Evolutionary conservation across 2,329 filamentous ascomycete genomes (phyloP).

Genomic region (Talaromyces atroroseus): DNA sequence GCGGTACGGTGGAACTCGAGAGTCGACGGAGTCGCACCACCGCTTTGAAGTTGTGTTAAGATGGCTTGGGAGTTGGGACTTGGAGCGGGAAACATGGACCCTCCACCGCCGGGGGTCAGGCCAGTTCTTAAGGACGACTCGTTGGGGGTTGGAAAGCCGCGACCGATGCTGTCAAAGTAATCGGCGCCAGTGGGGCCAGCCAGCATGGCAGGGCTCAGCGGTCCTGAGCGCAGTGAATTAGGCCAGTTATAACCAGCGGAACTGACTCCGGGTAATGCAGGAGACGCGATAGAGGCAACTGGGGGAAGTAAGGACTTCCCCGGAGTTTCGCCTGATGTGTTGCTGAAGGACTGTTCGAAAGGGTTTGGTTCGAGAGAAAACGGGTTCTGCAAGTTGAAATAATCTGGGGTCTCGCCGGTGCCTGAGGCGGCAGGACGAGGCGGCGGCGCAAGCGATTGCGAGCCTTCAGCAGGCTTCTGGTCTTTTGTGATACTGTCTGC

Average conservation of each 20-base stretch:
- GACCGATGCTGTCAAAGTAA: slow-evolving; percentile 82
- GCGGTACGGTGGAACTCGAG: slow-evolving; percentile 94
- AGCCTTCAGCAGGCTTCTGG: slow-evolving; percentile 26
- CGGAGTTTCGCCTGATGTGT: slow-evolving; percentile 67
- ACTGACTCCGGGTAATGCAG: slow-evolving; percentile 71
- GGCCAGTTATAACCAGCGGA: slow-evolving; percentile 71
- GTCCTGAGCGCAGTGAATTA: slow-evolving; percentile 82
- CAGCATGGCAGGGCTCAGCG: slow-evolving; percentile 94
- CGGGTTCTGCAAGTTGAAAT: slow-evolving; percentile 57
- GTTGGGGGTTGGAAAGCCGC: slow-evolving; percentile 90
- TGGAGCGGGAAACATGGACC: slow-evolving; percentile 92
- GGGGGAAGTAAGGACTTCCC: slow-evolving; percentile 77
- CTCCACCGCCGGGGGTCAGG: slow-evolving; percentile 86
- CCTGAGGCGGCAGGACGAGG: slow-evolving; percentile 54
- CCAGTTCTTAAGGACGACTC: slow-evolving; percentile 90
- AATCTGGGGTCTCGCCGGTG: slow-evolving; percentile 58
- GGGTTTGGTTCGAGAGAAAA: slow-evolving; percentile 78
- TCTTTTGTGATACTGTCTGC: slow-evolving; percentile 24
- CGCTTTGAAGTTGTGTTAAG: slow-evolving; percentile 71
- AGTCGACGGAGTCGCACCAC: slow-evolving; percentile 81
- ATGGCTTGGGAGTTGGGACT: slow-evolving; percentile 82
- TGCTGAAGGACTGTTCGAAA: slow-evolving; percentile 89
- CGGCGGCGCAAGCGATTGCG: slow-evolving; percentile 64
- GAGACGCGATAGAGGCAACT: slow-evolving; percentile 85
- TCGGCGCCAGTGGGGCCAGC: slow-evolving; percentile 70